phyloP scores from a whole-genome alignment of 768 basidiomycete species.

The Pleurotus salmoneostramineus region DNA sequence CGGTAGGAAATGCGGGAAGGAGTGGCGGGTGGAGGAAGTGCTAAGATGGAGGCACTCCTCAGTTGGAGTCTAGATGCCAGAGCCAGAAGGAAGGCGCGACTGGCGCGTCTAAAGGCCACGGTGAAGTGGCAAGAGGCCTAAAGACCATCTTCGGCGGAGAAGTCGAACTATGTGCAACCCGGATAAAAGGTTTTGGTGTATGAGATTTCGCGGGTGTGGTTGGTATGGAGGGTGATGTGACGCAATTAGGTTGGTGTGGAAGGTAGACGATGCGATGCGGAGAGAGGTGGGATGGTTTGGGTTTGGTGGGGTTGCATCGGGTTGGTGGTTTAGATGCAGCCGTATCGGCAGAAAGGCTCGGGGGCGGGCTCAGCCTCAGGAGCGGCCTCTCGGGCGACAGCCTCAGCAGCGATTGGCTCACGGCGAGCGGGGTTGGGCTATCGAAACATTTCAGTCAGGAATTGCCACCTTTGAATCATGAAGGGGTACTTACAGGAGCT shows the following conservation, averaged over 20 bases:
- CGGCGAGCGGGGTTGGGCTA: background rate
- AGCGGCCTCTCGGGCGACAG: background rate
- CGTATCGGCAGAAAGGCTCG: conserved; percentile 6
- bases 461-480: too few relatives aligned
- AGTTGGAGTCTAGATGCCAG: background rate
- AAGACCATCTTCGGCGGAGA: background rate
- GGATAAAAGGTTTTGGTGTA: background rate
- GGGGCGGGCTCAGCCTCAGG: conserved; percentile 1
- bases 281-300: background rate
- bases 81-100: background rate
- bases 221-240: background rate
- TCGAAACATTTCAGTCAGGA: background rate
- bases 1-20: background rate
- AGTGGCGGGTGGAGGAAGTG: background rate
- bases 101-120: background rate
- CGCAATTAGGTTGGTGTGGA: background rate
- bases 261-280: background rate
- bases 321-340: background rate
- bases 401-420: background rate
- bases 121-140: background rate
- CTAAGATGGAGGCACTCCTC: background rate
- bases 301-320: background rate
- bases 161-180: conserved; percentile 1
- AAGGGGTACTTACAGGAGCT: background rate
- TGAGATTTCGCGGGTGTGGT: background rate